Conservation (phyloP, 257 asterid species). For the Solanum pimpinellifolium region DNA sequence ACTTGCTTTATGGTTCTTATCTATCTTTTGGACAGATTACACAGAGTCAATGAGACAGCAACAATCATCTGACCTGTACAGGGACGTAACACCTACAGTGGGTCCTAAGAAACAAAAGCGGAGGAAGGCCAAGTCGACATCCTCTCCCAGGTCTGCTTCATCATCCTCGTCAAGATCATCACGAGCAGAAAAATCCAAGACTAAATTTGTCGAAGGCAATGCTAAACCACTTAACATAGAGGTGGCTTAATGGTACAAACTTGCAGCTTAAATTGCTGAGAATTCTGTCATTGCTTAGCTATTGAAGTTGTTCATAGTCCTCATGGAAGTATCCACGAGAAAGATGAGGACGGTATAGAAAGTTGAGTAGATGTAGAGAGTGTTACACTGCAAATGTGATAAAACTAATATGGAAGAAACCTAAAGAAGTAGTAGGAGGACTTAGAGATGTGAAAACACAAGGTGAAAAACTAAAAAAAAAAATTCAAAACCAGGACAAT, state of each 20-base stretch:
- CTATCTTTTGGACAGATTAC: conserved; percentile 26
- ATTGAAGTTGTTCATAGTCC: not conserved
- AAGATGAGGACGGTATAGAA: not conserved
- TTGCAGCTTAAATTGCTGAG: not conserved
- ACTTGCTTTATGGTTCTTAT: not conserved
- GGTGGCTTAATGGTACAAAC: conserved; percentile 34
- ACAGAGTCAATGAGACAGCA: conserved; percentile 31
- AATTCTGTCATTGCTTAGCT: not conserved
- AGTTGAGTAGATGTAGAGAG: not conserved
- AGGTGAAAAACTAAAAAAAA: not conserved
- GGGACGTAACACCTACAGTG: conserved; percentile 23
- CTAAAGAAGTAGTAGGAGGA: not conserved
- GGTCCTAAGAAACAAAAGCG: conserved; percentile 41
- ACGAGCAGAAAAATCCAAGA: conserved; percentile 26
- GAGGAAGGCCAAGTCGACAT: conserved; percentile 42
- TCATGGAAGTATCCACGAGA: not conserved
- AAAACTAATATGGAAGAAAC: not conserved
- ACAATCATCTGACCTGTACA: conserved; percentile 27
- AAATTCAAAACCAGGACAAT: not conserved
- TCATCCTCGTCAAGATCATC: conserved; percentile 47
- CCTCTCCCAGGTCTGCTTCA: conserved; percentile 34
- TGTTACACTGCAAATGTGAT: not conserved
- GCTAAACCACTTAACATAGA: conserved; percentile 39
- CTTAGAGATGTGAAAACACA: conserved; percentile 2
- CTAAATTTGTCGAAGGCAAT: conserved; percentile 47